These are phyloP conservation scores for Quercus ilex DNA, from an alignment of 306 rosid genomes.

Conservation along the genomic window DNA sequence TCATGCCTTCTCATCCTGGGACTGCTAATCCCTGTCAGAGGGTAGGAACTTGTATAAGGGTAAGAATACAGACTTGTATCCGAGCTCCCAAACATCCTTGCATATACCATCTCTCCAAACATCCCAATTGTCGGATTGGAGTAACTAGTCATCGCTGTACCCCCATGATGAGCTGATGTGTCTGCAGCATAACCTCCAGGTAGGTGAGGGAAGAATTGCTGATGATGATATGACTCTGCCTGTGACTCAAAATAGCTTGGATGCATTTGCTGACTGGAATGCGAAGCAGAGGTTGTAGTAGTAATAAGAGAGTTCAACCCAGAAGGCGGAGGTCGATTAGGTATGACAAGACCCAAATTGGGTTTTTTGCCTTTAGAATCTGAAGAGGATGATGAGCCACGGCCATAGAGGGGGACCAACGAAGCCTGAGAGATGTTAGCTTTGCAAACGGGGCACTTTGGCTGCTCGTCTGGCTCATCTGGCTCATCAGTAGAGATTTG, in stretches of 20 bases:
- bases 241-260: constrained; percentile 49
- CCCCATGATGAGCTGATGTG: constrained; percentile 51
- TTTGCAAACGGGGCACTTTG: constrained; percentile 83
- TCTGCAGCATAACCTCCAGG: constrained; percentile 45
- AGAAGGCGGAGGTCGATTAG: constrained; percentile 64
- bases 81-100: constrained; percentile 64
- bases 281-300: constrained; percentile 25
- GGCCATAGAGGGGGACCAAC: constrained; percentile 89
- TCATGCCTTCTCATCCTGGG: constrained; percentile 89
- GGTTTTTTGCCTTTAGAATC: constrained; percentile 51
- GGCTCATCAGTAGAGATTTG: constrained; percentile 42
- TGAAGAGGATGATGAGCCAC: constrained; percentile 47
- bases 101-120: constrained; percentile 72
- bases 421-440: constrained; percentile 57
- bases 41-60: constrained; percentile 33
- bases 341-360: constrained; percentile 46
- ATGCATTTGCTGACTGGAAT: constrained; percentile 38
- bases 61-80: constrained; percentile 44
- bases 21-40: constrained; percentile 32
- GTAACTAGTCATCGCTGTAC: constrained; percentile 45
- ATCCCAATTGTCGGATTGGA: constrained; percentile 63
- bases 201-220: constrained; percentile 47
- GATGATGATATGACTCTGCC: constrained; percentile 43
- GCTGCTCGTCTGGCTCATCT: constrained; percentile 36
- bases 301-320: constrained; percentile 35